Base-by-base conservation (phyloP, 2,329 filamentous ascomycete species). In the Fusarium sp. region DNA sequence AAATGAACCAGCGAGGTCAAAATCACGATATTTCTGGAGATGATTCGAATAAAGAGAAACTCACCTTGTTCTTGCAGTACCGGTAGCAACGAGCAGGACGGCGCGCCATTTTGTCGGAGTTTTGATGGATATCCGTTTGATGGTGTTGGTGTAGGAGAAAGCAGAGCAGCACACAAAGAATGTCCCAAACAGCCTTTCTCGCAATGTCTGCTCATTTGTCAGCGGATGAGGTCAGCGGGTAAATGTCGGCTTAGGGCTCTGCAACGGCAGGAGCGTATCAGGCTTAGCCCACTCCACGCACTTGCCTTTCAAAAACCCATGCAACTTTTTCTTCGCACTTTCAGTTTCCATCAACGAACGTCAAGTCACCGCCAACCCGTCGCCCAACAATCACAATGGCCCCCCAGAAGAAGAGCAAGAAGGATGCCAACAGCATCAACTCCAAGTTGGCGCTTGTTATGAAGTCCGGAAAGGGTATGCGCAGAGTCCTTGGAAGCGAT, bases 51-150 rank as follows among this genome's bases (percentile, higher is more conserved):
- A 50, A 60, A 58, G 58, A 19, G 58, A 47, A 75, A 87, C 93
- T 88, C 85, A 97, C 95, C 95, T 98, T 98, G 93, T 98, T 99
- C 94, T 99, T 99, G 95, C 96, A 99, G 94, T 99, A 99, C 85
- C 96, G 93, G 92, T 97, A 99, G 90, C 96, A 99, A 90, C 96
- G 94, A 85, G 96, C 96, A 85, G 96, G 96, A 93, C 96, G 95
- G 88, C 96, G 95, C 85, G 96, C 96, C 96, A 99, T 99, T 90
- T 92, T 95, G 92, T 92, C 90, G 87, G 89, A 88, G 87, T 90
- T 87, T 82, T 79, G 79, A 73, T 79, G 78, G 78, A 81, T 79
- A 76, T 81, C 82, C 79, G 71, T 30, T 80, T 77, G 80, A 76
- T 83, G 81, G 79, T 81, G 81, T 80, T 80, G 77, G 78, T 50